A percentile compares a stretch with the other conserved stretches of the same genome.
These are phyloP conservation scores for Schwanniomyces sp. DNA, from an alignment of 805 yeast genomes.

Conservation along the genomic window DNA sequence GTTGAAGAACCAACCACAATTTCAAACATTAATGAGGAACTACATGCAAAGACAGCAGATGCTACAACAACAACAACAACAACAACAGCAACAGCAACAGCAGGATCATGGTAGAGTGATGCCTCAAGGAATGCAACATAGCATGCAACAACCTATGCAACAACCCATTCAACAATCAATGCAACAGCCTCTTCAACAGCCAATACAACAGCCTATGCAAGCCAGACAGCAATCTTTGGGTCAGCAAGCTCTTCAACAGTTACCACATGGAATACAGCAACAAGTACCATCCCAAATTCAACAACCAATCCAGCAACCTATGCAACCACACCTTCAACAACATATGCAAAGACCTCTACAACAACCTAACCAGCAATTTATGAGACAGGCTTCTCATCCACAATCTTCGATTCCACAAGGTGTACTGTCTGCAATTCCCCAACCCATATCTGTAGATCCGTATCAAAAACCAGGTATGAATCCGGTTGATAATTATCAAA, in stretches of 20 bases:
- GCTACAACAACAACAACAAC: constrained; percentile 38
- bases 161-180: constrained; percentile 2
- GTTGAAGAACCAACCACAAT: constrained; percentile 42
- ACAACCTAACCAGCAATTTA: constrained; percentile 1
- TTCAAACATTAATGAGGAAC: constrained; percentile 39
- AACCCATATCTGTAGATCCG: background rate
- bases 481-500: constrained; percentile 1
- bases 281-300: background rate
- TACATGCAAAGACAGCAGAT: constrained; percentile 42
- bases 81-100: constrained; percentile 12
- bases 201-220: background rate
- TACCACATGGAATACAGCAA: constrained; percentile 9
- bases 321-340: constrained; percentile 5
- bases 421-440: constrained; percentile 4
- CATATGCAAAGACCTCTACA: background rate
- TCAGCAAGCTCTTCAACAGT: background rate
- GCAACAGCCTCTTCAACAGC: background rate
- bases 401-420: constrained; percentile 7
- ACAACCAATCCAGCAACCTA: constrained; percentile 8
- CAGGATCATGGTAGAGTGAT: background rate
- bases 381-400: constrained; percentile 3
- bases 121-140: background rate
- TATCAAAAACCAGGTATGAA: background rate
- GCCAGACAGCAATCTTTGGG: background rate
- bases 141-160: constrained; percentile 1